A percentile compares a stretch with the other conserved stretches of the same genome.
These are phyloP conservation scores for Lasiodiplodia hormozganensis DNA, from an alignment of 2,329 filamentous ascomycete species.

Conservation along the genomic window DNA sequence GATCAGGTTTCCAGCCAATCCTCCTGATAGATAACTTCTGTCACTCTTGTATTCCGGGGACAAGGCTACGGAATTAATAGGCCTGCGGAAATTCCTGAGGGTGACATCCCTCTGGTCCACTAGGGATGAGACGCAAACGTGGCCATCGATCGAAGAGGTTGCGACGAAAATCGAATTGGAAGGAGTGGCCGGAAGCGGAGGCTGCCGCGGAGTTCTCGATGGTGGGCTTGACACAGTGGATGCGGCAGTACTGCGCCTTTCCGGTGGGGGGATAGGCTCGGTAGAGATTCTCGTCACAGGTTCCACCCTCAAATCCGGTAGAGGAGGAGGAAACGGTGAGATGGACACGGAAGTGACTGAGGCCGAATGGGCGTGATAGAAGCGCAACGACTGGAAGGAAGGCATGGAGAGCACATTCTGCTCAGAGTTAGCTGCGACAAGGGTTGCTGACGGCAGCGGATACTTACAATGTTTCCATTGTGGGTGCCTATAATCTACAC, in stretches of 20 bases:
- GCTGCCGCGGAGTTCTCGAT: constrained; percentile 62
- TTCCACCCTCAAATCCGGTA: constrained; percentile 45
- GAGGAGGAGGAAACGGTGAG: constrained; percentile 78
- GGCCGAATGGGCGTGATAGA: constrained; percentile 91
- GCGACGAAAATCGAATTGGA: constrained; percentile 94
- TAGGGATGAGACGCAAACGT: constrained; percentile 89
- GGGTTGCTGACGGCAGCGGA: background rate
- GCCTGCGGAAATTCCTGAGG: constrained; percentile 89
- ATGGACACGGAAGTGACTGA: constrained; percentile 90
- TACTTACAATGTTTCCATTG: constrained; percentile 89
- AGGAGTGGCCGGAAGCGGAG: constrained; percentile 73
- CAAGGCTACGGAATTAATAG: constrained; percentile 89
- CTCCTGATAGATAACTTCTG: constrained; percentile 87
- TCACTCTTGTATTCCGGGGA: constrained; percentile 95
- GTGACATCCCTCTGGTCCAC: constrained; percentile 89
- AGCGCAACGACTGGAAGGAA: constrained; percentile 78
- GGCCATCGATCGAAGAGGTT: constrained; percentile 93
- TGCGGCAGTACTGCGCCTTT: constrained; percentile 42
- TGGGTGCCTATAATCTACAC: constrained; percentile 87
- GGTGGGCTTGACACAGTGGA: constrained; percentile 50
- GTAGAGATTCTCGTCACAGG: constrained; percentile 31
- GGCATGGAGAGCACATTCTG: constrained; percentile 88
- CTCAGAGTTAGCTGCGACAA: background rate
- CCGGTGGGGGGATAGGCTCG: constrained; percentile 49
- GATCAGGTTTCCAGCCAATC: constrained; percentile 84